phyloP scores from a whole-genome alignment of 1,139 yeast species.

The Scheffersomyces lignicola region DNA sequence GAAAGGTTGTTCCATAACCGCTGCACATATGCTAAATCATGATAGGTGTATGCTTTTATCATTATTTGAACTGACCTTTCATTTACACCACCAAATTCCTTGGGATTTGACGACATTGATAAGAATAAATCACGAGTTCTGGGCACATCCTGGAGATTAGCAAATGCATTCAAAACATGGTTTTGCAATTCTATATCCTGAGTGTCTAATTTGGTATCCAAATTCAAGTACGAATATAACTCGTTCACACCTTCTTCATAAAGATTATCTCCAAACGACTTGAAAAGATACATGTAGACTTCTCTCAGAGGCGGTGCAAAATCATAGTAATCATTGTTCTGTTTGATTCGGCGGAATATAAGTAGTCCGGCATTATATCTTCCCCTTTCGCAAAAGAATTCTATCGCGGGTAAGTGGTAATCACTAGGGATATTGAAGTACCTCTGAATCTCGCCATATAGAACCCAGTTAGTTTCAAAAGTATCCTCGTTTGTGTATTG shows the following conservation, averaged over 20 bases:
- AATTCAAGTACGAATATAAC: conserved; percentile 62
- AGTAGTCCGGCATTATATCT: conserved; percentile 66
- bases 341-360: conserved; percentile 64
- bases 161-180: conserved; percentile 65
- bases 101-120: conserved; percentile 53
- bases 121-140: conserved; percentile 65
- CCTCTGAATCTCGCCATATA: conserved; percentile 60
- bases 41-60: conserved; percentile 65
- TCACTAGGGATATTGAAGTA: conserved; percentile 63
- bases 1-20: conserved; percentile 65
- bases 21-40: conserved; percentile 59
- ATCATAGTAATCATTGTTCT: conserved; percentile 43
- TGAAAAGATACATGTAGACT: conserved; percentile 63
- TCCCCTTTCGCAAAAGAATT: conserved; percentile 55
- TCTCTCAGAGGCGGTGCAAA: conserved; percentile 62
- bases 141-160: conserved; percentile 59
- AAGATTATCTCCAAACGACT: conserved; percentile 57
- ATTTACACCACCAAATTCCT: conserved; percentile 53
- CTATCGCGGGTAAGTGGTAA: conserved; percentile 59
- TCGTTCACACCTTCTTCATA: conserved; percentile 72
- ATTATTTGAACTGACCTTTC: conserved; percentile 70
- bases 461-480: conserved; percentile 58
- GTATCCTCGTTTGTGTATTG: conserved; percentile 40
- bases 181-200: conserved; percentile 62
- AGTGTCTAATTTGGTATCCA: conserved; percentile 59